Conservation (phyloP, 116 monocot genomes). For the Trichopus zeylanicus region DNA sequence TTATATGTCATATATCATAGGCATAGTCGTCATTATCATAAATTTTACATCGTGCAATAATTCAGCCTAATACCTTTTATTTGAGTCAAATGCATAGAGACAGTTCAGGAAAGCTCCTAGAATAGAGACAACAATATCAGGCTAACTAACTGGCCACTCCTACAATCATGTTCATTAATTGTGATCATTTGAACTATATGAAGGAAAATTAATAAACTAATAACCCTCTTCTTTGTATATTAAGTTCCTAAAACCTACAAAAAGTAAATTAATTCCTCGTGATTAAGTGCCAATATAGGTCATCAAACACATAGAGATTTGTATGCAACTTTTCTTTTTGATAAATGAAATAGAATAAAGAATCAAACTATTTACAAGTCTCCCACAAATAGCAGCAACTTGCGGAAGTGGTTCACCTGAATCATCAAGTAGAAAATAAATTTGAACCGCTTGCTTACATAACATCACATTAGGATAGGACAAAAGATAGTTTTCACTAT, state of each 20-base stretch:
- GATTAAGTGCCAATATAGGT: background rate
- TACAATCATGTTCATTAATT: slow-evolving; percentile 14
- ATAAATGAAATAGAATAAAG: background rate
- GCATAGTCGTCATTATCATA: slow-evolving; percentile 88
- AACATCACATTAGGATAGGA: slow-evolving; percentile 97
- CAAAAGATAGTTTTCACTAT: slow-evolving; percentile 26
- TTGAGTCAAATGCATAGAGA: slow-evolving; percentile 63
- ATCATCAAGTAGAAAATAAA: slow-evolving; percentile 48
- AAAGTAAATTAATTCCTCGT: background rate
- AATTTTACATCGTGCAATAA: slow-evolving; percentile 68
- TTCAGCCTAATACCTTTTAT: slow-evolving; percentile 48
- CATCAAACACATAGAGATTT: background rate
- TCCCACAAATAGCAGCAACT: slow-evolving; percentile 80
- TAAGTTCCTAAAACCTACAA: background rate
- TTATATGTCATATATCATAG: no score
- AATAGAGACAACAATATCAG: slow-evolving; percentile 88
- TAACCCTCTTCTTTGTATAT: background rate
- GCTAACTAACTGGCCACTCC: slow-evolving; percentile 80
- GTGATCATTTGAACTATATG: slow-evolving; percentile 1
- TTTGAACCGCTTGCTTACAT: slow-evolving; percentile 87
- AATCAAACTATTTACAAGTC: slow-evolving; percentile 36
- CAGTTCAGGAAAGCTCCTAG: slow-evolving; percentile 94
- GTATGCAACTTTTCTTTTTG: background rate
- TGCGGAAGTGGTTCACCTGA: slow-evolving; percentile 48
- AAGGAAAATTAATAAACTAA: background rate